Percentiles rank a stretch among this genome's conserved stretches.
Conservation (phyloP, 2,329 filamentous ascomycete genomes). For the Aureobasidium sp. region DNA sequence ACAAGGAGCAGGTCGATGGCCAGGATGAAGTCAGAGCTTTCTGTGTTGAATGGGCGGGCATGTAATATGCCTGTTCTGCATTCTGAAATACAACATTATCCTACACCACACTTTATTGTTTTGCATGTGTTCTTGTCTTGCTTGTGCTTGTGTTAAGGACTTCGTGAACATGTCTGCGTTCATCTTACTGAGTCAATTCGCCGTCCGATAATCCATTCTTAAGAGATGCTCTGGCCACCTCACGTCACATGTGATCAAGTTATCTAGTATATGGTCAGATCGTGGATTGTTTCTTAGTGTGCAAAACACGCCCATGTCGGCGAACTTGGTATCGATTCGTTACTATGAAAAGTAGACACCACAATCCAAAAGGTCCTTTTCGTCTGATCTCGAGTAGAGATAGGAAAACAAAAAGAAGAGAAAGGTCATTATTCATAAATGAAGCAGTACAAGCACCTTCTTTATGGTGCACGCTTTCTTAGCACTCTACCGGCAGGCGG, state of each 20-base stretch:
- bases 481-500: constrained; percentile 23
- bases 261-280: neutral
- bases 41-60: constrained; percentile 88
- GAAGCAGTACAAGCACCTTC: neutral
- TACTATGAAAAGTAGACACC: neutral
- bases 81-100: neutral
- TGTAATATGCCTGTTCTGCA: constrained; percentile 47
- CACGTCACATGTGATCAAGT: too few species aligned
- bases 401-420: neutral
- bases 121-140: neutral
- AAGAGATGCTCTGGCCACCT: too few species aligned
- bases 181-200: too few species aligned
- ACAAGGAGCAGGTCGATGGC: constrained; percentile 27
- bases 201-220: too few species aligned
- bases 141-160: neutral
- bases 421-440: constrained; percentile 7
- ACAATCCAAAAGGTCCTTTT: neutral
- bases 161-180: neutral
- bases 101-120: too few species aligned
- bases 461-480: constrained; percentile 23
- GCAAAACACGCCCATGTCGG: neutral
- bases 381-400: neutral
- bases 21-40: constrained; percentile 57
- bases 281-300: too few species aligned
- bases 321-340: neutral